Evolutionary conservation across 2,329 filamentous ascomycete species (phyloP).

Genomic region (Dothiorella sarmentorum): DNA sequence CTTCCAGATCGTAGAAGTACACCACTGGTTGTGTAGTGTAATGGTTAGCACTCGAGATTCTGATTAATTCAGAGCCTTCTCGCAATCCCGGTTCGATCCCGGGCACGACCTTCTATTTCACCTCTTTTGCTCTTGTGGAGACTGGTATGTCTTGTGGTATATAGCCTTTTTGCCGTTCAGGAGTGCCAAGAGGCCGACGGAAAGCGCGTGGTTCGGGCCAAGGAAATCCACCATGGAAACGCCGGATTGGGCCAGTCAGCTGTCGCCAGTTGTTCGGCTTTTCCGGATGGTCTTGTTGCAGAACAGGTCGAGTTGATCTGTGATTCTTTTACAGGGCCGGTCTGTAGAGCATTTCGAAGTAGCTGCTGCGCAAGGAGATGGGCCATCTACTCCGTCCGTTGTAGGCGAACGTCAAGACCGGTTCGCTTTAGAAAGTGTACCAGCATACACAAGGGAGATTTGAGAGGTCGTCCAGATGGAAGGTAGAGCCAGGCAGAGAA

Average conservation of each 20-base stretch:
- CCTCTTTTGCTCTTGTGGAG: not conserved
- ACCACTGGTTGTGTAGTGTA: slow-evolving; percentile 10
- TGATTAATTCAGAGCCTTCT: not conserved
- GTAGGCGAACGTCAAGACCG: too few relatives aligned
- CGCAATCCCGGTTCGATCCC: slow-evolving; percentile 17
- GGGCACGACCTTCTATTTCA: slow-evolving; percentile 2
- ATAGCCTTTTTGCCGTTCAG: not conserved
- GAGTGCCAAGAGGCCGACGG: not conserved
- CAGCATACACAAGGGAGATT: too few relatives aligned
- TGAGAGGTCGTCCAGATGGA: too few relatives aligned
- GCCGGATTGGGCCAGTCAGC: too few relatives aligned
- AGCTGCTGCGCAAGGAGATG: too few relatives aligned
- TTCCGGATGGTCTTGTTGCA: not conserved
- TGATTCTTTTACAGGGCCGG: too few relatives aligned
- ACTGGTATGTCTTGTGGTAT: not conserved
- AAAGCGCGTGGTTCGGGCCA: not conserved
- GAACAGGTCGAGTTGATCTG: too few relatives aligned
- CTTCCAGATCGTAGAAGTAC: not conserved
- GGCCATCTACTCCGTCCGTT: too few relatives aligned
- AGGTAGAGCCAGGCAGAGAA: not conserved
- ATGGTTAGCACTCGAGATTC: slow-evolving; percentile 11
- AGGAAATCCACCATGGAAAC: too few relatives aligned
- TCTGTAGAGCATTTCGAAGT: too few relatives aligned
- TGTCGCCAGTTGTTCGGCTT: not conserved
- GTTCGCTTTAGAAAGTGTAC: too few relatives aligned